Conservation (phyloP, 257 asterid genomes). For the Catharanthus roseus region DNA sequence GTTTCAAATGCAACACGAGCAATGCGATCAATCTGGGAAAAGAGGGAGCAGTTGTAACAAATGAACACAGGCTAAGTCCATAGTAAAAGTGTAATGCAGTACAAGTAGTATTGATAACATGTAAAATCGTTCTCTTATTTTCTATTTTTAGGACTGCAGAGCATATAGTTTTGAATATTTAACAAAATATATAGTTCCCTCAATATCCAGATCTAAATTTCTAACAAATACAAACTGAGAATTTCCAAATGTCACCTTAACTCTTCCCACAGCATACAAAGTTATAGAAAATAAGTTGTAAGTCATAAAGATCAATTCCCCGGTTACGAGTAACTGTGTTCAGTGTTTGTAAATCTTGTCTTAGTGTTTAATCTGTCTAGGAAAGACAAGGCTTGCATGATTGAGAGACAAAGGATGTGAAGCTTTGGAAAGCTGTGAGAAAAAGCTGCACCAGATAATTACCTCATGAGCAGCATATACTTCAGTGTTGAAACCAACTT, state of each 20-base stretch:
- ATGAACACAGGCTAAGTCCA: neutral
- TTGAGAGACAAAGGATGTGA: neutral
- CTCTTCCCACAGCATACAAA: neutral
- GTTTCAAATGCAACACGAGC: constrained; percentile 96
- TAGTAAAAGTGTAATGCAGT: neutral
- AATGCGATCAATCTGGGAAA: constrained; percentile 83
- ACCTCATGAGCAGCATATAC: constrained; percentile 87
- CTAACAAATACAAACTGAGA: neutral
- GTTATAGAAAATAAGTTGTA: neutral
- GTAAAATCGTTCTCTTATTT: neutral
- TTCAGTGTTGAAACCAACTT: constrained; percentile 90
- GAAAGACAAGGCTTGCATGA: neutral
- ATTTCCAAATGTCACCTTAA: constrained; percentile 1
- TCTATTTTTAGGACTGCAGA: neutral
- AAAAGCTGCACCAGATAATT: constrained; percentile 17
- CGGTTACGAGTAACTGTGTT: neutral
- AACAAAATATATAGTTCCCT: neutral
- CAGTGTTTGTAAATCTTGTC: neutral
- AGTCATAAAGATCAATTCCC: neutral
- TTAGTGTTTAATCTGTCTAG: neutral
- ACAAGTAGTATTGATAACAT: too few relatives aligned
- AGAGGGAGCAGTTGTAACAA: neutral
- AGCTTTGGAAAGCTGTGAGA: neutral
- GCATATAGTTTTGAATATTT: neutral
- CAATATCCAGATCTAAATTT: neutral